Evolutionary conservation across 2,329 filamentous ascomycete species (phyloP).

Genomic region (Hymenoscyphus fructigenus): DNA sequence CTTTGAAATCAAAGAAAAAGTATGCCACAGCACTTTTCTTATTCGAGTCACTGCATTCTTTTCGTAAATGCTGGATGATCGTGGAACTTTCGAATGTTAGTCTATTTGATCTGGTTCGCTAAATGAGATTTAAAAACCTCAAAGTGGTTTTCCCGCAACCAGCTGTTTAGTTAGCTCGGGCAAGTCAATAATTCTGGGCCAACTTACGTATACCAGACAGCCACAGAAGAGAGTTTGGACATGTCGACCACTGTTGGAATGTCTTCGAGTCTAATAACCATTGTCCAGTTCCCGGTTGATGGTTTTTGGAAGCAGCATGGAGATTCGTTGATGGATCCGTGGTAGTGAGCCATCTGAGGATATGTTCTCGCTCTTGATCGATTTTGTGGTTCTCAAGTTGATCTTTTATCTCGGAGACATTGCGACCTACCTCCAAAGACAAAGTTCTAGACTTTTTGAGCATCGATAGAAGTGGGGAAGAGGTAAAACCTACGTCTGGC

Average conservation of each 20-base stretch:
- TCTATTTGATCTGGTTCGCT: no score
- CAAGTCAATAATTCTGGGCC: no score
- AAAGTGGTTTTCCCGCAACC: constrained; percentile 18
- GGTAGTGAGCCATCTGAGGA: constrained; percentile 1
- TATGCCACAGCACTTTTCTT: no score
- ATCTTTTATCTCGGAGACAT: neutral
- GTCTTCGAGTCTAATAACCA: constrained; percentile 17
- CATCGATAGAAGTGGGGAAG: no score
- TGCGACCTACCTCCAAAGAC: no score
- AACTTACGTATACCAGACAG: constrained; percentile 17
- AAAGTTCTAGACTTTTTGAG: no score
- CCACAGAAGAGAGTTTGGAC: constrained; percentile 16
- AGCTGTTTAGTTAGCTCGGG: constrained; percentile 2
- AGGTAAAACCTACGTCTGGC: no score
- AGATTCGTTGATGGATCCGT: constrained; percentile 17
- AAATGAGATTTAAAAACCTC: neutral
- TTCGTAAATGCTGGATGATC: no score
- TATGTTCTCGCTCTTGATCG: neutral
- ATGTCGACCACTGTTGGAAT: constrained; percentile 10
- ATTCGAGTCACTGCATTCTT: no score
- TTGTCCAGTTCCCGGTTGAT: constrained; percentile 15
- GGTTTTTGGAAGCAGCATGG: constrained; percentile 13
- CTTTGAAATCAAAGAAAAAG: no score
- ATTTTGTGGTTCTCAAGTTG: neutral
- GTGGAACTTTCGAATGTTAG: no score